Percentiles rank a stretch among this genome's conserved stretches.
These are phyloP conservation scores for Tuber indicum DNA, from an alignment of 495 filamentous ascomycete genomes.

Conservation along the genomic window DNA sequence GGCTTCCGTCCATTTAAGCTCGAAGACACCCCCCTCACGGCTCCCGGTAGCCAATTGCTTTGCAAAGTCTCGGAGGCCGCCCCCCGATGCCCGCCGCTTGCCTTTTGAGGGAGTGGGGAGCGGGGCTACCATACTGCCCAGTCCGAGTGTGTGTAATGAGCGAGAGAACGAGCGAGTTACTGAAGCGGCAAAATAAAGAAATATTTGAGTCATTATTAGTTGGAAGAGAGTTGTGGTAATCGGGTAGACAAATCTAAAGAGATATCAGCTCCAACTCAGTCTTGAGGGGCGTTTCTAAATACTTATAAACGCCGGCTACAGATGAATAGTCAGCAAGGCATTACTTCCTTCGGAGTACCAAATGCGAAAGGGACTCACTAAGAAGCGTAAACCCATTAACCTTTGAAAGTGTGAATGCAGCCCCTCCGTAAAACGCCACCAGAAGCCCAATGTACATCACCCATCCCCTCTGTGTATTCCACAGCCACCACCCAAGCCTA, in stretches of 20 bases:
- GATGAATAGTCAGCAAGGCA: conserved; percentile 29
- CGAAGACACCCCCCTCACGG: conserved; percentile 47
- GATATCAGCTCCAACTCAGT: neutral
- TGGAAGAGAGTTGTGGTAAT: conserved; percentile 49
- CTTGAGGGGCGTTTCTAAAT: neutral
- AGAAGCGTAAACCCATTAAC: conserved; percentile 50
- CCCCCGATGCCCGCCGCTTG: conserved; percentile 31
- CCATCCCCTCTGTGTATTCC: conserved; percentile 49
- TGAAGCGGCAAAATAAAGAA: conserved; percentile 44
- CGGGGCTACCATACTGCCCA: conserved; percentile 44
- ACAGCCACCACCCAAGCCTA: conserved; percentile 49
- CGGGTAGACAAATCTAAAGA: conserved; percentile 48
- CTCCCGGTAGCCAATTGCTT: conserved; percentile 7
- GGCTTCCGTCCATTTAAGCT: conserved; percentile 46
- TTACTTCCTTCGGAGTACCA: neutral
- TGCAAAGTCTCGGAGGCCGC: conserved; percentile 50
- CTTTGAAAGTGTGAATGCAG: conserved; percentile 46
- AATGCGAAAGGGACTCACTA: conserved; percentile 39
- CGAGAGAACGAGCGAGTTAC: conserved; percentile 44
- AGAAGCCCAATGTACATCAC: conserved; percentile 49
- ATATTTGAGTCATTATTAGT: conserved; percentile 48
- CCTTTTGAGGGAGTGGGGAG: conserved; percentile 34
- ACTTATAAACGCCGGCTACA: conserved; percentile 51
- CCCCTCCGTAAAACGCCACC: conserved; percentile 46
- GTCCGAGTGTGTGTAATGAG: conserved; percentile 43